phyloP scores from a whole-genome alignment of 2,329 filamentous ascomycete species.

The Pseudogymnoascus sp. region DNA sequence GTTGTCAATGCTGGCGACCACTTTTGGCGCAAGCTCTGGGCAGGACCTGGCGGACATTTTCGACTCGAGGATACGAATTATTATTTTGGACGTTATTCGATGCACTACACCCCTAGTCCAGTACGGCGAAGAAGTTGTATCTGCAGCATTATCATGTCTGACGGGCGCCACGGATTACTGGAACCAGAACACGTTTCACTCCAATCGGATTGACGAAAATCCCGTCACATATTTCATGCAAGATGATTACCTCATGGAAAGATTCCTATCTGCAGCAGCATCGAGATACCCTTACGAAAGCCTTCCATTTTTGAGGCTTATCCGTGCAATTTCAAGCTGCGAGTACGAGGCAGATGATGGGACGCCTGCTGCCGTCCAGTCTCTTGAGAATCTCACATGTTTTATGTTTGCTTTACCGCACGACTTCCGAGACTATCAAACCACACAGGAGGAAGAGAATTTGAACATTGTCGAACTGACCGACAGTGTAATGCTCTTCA shows the following conservation, averaged over 20 bases:
- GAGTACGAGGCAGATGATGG: slow-evolving; percentile 30
- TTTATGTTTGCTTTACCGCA: slow-evolving; percentile 73
- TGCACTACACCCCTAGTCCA: slow-evolving; percentile 24
- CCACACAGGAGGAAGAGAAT: slow-evolving; percentile 80
- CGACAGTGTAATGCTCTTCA: slow-evolving; percentile 58
- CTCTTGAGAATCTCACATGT: slow-evolving; percentile 61
- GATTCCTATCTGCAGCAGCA: slow-evolving; percentile 56
- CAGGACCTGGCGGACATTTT: slow-evolving; percentile 25
- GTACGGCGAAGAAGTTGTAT: slow-evolving; percentile 29
- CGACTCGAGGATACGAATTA: slow-evolving; percentile 27
- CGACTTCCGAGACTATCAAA: slow-evolving; percentile 66
- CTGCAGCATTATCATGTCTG: slow-evolving; percentile 26
- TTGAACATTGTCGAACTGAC: slow-evolving; percentile 68
- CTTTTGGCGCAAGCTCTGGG: slow-evolving; percentile 34
- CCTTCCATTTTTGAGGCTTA: slow-evolving; percentile 67
- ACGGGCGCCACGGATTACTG: slow-evolving; percentile 27
- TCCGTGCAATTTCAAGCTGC: slow-evolving; percentile 55
- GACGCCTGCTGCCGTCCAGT: slow-evolving; percentile 46
- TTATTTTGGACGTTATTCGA: slow-evolving; percentile 29
- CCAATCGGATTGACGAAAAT: slow-evolving; percentile 4
- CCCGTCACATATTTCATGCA: slow-evolving; percentile 44
- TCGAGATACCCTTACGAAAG: slow-evolving; percentile 82
- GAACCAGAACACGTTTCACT: slow-evolving; percentile 8
- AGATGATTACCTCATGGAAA: slow-evolving; percentile 35
- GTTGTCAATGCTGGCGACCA: slow-evolving; percentile 36